Evolutionary conservation across 495 filamentous ascomycete species (phyloP), one percentile per base, ranked within the genome.

Genomic region (Daldinia decipiens): DNA sequence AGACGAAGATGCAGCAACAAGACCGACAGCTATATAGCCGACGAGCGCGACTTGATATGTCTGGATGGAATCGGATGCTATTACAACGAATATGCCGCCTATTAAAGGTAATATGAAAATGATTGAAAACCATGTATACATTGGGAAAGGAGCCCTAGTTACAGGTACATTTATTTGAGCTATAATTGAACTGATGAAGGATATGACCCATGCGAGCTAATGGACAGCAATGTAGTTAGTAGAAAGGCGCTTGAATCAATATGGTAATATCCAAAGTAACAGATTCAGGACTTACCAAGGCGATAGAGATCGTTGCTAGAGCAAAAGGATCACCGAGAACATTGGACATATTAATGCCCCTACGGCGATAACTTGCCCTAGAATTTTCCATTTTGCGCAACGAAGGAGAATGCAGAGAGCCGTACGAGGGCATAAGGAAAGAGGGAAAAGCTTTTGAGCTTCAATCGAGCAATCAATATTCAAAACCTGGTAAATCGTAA

Each of bases 301-400:
- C 89, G 80, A 99, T 97, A 29, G 93, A 97, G 43, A 95, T 87
- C 15, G 95, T 99, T 45, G 94, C 93, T 43, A 98, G 87, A 56
- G 95, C 94, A 82, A 99, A 98, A 2, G 96, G 96, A 82, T 98
- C 95, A 72, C 95, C 95, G 54, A 98, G 83, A 59, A 98, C 92
- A 79, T 97, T 94, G 74, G 92, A 93, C 77, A 93, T 80, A 70
- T 87, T 90, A 73, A 96, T 89, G 74, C 87, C 78, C 72, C 81
- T 84, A 60, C 84, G 82, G 65, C 84, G 82, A 76, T 88, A 87
- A 75, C 75, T 84, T 81, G 84, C 82, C 73, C 83, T 78, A 39
- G 84, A 82, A 71, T 83, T 75, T 79, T 93, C 90, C 91, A 95
- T 94, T 87, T 94, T 95, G 80, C 84, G 86, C 71, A 94, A 79